Evolutionary conservation across 495 filamentous ascomycete species (phyloP), one percentile per base, ranked within the genome.

Genomic region (Neurospora sp.): DNA sequence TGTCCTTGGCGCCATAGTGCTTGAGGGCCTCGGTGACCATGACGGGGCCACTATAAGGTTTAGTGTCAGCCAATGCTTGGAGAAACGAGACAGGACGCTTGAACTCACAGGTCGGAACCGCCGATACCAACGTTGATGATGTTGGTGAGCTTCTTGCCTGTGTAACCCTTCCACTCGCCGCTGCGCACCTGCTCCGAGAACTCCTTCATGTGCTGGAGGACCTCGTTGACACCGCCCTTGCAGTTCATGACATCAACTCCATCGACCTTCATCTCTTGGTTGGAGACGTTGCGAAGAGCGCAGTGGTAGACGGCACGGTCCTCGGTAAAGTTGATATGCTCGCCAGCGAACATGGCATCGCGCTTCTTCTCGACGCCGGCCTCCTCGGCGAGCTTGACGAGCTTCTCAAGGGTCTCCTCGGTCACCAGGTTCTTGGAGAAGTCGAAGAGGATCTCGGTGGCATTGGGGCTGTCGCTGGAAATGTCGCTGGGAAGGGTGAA

Each of bases 321-420:
- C 87, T 99, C 96, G 61, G 96, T 99, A 86, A 97, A 97, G 88
- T 99, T 99, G 87, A 99, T 98, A 88, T 95, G 93, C 80, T 98
- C 92, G 75, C 96, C 96, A 42, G 89, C 90, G 83, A 99, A 99
- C 95, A 98, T 97, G 72, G 88, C 91, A 90, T 98, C 96, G 44
- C 94, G 90, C 74, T 98, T 92, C 85, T 95, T 86, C 87, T 98
- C 96, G 38, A 99, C 79, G 76, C 90, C 89, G 71, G 94, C 94
- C 82, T 98, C 91, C 84, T 96, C 89, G 72, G 96, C 96, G 35
- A 99, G 88, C 85, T 96, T 86, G 74, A 97, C 87, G 46, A 99
- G 85, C 70, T 96, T 85, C 70, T 88, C 85, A n/a, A 98, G 83
- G 5, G 96, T 99, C 80, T 97, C 93, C 70, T 97, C 93, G 73